Evolutionary conservation across 495 filamentous ascomycete genomes (phyloP).

Genomic region (Lasiosphaeriaceae sp.): DNA sequence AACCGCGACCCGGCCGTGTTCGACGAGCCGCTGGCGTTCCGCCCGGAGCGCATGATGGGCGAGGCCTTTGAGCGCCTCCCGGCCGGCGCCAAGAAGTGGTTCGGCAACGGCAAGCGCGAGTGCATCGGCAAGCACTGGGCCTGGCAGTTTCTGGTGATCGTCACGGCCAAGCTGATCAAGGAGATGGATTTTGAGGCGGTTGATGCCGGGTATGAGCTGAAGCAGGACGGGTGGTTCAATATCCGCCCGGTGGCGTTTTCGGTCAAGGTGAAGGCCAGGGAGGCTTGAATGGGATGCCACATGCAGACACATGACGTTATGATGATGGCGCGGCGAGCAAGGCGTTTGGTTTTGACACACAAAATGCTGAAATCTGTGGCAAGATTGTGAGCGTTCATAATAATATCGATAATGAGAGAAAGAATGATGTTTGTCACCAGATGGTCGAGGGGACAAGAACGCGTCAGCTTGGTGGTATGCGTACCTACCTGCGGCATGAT

Average conservation of each 20-base stretch:
- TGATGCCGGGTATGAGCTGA: constrained; percentile 52
- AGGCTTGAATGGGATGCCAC: neutral
- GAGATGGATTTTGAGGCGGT: constrained; percentile 59
- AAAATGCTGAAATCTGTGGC: too few species aligned
- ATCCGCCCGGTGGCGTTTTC: constrained; percentile 37
- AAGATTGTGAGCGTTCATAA: too few species aligned
- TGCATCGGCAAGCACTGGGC: constrained; percentile 70
- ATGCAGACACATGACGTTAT: too few species aligned
- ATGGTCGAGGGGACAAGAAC: too few species aligned
- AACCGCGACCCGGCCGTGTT: constrained; percentile 69
- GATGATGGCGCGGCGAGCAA: too few species aligned
- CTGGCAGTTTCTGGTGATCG: constrained; percentile 57
- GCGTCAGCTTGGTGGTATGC: too few species aligned
- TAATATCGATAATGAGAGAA: too few species aligned
- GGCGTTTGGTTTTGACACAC: too few species aligned
- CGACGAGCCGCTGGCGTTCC: constrained; percentile 58
- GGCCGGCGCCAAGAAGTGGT: constrained; percentile 60
- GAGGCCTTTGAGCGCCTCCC: constrained; percentile 56
- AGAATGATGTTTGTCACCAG: too few species aligned
- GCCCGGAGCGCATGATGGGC: constrained; percentile 64
- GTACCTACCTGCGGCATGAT: too few species aligned
- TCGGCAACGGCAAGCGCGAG: constrained; percentile 64
- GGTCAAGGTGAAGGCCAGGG: constrained; percentile 38
- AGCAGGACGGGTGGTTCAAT: constrained; percentile 49
- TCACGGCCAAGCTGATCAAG: constrained; percentile 53